phyloP scores from a whole-genome alignment of 1,284 basidiomycete species.

The Chalciporus sp. region DNA sequence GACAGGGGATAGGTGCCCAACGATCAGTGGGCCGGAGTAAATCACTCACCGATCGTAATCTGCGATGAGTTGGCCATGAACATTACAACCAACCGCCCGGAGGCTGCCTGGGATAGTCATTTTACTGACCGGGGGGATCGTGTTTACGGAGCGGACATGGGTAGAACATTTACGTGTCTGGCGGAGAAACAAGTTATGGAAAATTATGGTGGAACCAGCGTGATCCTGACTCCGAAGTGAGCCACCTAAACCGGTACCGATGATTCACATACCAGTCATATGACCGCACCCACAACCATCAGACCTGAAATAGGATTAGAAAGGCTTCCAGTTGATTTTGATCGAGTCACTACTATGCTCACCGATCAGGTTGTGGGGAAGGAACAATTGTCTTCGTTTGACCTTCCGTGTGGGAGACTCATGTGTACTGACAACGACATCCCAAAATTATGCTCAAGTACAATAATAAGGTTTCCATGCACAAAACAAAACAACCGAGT shows the following conservation, averaged over 20 bases:
- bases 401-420: no score
- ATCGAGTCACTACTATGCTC: not conserved
- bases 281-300: not conserved
- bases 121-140: slow-evolving; percentile 1
- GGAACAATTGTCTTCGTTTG: not conserved
- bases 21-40: no score
- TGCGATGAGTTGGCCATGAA: not conserved
- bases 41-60: not conserved
- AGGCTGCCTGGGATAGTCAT: not conserved
- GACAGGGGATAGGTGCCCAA: not conserved
- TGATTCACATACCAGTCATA: not conserved
- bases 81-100: not conserved
- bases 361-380: not conserved
- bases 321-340: not conserved
- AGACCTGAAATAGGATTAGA: not conserved
- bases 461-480: not conserved
- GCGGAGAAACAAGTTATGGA: not conserved
- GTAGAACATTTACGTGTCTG: slow-evolving; percentile 22
- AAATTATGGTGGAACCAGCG: slow-evolving; percentile 10
- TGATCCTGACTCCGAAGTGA: slow-evolving; percentile 7
- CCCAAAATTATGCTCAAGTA: not conserved
- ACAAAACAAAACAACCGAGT: not conserved
- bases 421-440: no score
- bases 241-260: not conserved
- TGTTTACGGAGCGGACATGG: not conserved